Conservation (phyloP, 2,329 filamentous ascomycete species). For the Neonectria hederae region DNA sequence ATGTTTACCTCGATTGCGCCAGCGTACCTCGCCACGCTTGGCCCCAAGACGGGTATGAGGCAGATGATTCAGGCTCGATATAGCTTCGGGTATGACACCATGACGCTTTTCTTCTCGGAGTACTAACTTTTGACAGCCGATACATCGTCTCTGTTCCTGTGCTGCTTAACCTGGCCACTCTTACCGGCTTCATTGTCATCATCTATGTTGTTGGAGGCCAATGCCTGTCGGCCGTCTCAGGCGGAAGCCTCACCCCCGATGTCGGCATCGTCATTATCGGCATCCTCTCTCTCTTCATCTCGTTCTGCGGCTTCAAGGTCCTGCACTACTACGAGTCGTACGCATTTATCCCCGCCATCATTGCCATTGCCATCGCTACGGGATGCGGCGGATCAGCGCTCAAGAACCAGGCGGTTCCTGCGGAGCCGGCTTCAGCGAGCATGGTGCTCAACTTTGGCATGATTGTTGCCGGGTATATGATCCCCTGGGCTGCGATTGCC, state of each 20-base stretch:
- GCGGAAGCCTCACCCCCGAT: constrained; percentile 58
- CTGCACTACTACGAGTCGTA: constrained; percentile 68
- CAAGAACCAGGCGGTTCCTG: constrained; percentile 55
- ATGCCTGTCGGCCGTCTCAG: constrained; percentile 63
- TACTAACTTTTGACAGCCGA: constrained; percentile 46
- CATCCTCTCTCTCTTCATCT: constrained; percentile 65
- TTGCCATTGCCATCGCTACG: constrained; percentile 63
- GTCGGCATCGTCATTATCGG: constrained; percentile 70
- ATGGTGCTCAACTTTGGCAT: constrained; percentile 66
- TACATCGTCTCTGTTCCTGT: constrained; percentile 69
- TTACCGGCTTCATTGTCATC: constrained; percentile 71
- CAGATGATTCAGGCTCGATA: constrained; percentile 73
- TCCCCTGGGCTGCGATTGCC: constrained; percentile 68
- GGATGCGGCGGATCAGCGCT: constrained; percentile 63
- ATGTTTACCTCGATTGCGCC: constrained; percentile 63
- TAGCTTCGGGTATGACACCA: constrained; percentile 61
- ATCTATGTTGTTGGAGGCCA: constrained; percentile 69
- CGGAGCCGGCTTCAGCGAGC: constrained; percentile 53
- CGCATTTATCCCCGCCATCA: constrained; percentile 64
- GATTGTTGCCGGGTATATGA: constrained; percentile 70
- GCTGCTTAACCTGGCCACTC: constrained; percentile 69
- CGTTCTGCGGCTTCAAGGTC: constrained; percentile 68
- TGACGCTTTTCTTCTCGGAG: not conserved
- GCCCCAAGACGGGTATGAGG: constrained; percentile 70
- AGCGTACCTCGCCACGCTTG: constrained; percentile 66